A percentile compares a stretch with the other conserved stretches of the same genome.
Evolutionary conservation across 768 basidiomycete genomes (phyloP).

Genomic region (Leccinum subgranulosum): DNA sequence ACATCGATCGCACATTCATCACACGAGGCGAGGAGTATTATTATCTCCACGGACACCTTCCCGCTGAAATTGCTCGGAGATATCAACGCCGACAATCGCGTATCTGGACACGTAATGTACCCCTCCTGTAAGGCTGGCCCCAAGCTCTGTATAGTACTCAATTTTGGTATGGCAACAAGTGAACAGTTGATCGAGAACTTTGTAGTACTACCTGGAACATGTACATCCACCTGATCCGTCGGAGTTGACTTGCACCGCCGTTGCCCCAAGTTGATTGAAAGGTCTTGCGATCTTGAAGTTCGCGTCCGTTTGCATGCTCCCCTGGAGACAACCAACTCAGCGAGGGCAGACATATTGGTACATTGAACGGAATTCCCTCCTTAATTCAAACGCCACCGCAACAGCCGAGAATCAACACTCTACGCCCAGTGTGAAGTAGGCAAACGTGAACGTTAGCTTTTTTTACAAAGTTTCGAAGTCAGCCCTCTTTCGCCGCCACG

Average conservation of each 20-base stretch:
- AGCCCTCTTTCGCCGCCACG: neutral
- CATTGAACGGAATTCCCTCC: neutral
- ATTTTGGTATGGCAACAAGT: neutral
- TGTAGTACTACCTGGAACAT: neutral
- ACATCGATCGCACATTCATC: neutral
- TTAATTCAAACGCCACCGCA: neutral
- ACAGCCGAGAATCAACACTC: neutral
- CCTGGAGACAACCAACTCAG: neutral
- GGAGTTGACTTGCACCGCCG: neutral
- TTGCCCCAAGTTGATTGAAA: neutral
- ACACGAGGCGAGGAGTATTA: neutral
- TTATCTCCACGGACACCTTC: conserved; percentile 3
- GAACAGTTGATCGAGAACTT: neutral
- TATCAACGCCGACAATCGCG: conserved; percentile 13
- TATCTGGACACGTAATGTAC: conserved; percentile 11
- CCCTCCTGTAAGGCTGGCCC: neutral
- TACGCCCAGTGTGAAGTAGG: neutral
- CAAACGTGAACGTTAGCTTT: neutral
- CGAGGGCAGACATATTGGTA: neutral
- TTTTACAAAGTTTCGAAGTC: neutral
- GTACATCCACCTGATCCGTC: neutral
- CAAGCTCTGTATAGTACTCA: neutral
- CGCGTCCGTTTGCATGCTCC: neutral
- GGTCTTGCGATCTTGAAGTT: neutral
- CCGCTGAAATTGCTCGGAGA: neutral